Conservation (phyloP, 148 eudicot species). For the Cornus controversa region DNA sequence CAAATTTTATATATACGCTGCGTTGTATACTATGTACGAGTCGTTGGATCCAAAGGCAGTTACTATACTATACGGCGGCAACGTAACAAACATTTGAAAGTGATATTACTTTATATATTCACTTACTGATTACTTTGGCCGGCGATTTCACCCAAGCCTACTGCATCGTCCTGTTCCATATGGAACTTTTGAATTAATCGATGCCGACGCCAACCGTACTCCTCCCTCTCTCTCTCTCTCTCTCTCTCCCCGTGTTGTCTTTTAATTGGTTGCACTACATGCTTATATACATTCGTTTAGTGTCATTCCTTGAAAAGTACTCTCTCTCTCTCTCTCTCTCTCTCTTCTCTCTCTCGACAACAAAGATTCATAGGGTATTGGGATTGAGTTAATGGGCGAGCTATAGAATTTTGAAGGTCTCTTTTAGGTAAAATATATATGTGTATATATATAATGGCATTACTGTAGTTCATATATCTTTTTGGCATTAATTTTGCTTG, state of each 20-base stretch:
- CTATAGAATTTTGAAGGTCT: not conserved
- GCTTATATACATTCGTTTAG: not conserved
- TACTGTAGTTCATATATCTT: not conserved
- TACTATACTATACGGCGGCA: not conserved
- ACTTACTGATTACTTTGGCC: not conserved
- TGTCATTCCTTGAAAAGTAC: not conserved
- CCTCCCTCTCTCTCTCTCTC: not conserved
- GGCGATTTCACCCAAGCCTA: not conserved
- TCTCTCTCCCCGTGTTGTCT: not conserved
- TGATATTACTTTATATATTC: too few species aligned
- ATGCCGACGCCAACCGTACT: not conserved
- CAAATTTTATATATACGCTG: not conserved
- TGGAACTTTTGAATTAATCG: not conserved
- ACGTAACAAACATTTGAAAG: not conserved
- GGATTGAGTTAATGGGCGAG: not conserved
- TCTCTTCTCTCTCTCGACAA: not conserved
- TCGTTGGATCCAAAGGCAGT: slow-evolving; percentile 2
- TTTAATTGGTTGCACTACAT: not conserved
- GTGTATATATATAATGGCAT: not conserved
- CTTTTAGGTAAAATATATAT: not conserved
- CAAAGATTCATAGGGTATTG: not conserved
- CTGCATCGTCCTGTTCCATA: not conserved
- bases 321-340: not conserved
- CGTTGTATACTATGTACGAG: not conserved
- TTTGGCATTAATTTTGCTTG: not conserved